Base-by-base conservation (phyloP, 148 eudicot genomes). In the Rhododendron mucronatum region DNA sequence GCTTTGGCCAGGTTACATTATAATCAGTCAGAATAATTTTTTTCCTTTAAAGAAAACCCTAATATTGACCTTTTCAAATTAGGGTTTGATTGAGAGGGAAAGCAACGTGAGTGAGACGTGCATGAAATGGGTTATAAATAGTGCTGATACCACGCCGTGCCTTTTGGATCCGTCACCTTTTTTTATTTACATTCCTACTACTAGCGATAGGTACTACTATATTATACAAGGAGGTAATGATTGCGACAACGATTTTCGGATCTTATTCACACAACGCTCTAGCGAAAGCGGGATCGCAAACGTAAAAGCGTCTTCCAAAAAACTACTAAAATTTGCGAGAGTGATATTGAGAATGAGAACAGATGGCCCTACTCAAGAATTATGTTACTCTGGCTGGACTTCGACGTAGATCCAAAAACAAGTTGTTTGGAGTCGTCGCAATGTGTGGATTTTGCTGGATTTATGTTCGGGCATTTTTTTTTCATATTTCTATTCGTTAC, bases 61-160 rank as follows among this genome's bases (percentile, higher is more conserved):
- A 55, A 55, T 55, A 55, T 55, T 65, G 88, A 88, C 83, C 51
- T 53, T 65, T 69, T 44, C 81, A 63, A 86, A 76, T 81, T 87
- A 80, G 83, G 83, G 45, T 81, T 86, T 86, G 84, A 21, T 81
- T 9, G 39, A 85, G 82, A 78, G 69, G 28, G 82, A 87, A 84
- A 83, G 57, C 73, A 86, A 87, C 85, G 88, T 89, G 90, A 88
- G 84, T 85, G 80, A 55, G 90, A 91, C 91, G 91, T 89, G 93
- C 92, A 90, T 90, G 92, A 81, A 82, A 45, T 23, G 50, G 5
- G 47, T 81, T 57, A 59, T 57, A 59, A 78, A 18, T 78, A 50
- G 76, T 83, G 85, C 92, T 53, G 53, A 89, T 85, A 85, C 77
- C 48, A 48, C 87, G 91, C 87, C 91, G 90, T 88, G 85, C 86